These are phyloP conservation scores for Saccharum hybrid DNA, from an alignment of 202 grass and related monocot genomes.

Conservation along the genomic window DNA sequence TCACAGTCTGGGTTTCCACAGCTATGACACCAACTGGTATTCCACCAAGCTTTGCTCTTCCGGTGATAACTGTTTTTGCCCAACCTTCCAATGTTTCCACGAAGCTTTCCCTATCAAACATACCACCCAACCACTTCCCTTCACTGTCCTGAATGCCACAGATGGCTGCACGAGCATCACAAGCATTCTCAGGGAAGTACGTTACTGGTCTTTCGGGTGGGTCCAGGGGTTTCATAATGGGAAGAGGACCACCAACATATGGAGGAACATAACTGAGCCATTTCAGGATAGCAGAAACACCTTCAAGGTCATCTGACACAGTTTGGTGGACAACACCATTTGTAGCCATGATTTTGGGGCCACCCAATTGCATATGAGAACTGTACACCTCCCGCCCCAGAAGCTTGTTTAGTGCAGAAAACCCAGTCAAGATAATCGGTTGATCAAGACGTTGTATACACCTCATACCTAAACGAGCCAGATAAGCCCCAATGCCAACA, in stretches of 20 bases:
- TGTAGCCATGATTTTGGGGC: conserved; percentile 99
- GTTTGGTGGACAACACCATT: conserved; percentile 98
- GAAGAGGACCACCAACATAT: conserved; percentile 85
- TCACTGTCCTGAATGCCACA: conserved; percentile 61
- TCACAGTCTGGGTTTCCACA: conserved; percentile 94
- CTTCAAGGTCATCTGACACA: conserved; percentile 96
- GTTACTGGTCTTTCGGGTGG: conserved; percentile 82
- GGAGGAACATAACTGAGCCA: conserved; percentile 99
- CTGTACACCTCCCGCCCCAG: conserved; percentile 97
- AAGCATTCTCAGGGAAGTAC: conserved; percentile 88
- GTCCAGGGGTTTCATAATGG: conserved; percentile 81
- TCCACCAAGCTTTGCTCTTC: conserved; percentile 94
- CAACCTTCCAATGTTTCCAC: conserved; percentile 97
- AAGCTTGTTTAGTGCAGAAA: conserved; percentile 93
- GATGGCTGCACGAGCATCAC: conserved; percentile 93
- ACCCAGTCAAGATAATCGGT: conserved; percentile 94
- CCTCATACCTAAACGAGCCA: conserved; percentile 95
- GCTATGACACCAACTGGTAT: conserved; percentile 96
- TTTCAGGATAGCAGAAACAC: conserved; percentile 90
- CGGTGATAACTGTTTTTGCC: conserved; percentile 97
- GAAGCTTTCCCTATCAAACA: conserved; percentile 94
- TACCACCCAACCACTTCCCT: conserved; percentile 89
- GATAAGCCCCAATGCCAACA: conserved; percentile 97
- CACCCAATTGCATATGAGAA: conserved; percentile 98
- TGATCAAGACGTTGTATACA: conserved; percentile 99